phyloP scores from a whole-genome alignment of 768 basidiomycete genomes.

The Albatrellus ellisii region DNA sequence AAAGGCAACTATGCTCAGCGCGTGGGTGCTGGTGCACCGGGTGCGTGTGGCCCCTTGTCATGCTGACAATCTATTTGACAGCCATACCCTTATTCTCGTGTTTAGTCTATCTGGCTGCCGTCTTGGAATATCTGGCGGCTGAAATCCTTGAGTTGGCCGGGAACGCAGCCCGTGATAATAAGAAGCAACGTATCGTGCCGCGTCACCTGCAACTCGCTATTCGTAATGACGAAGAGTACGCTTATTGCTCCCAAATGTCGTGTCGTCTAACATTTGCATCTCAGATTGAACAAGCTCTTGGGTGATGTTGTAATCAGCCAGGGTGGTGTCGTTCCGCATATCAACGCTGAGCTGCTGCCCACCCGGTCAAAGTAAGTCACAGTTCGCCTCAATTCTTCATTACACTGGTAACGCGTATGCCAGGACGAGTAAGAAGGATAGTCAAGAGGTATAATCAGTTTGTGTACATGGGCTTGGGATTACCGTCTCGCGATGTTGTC shows the following conservation, averaged over 20 bases:
- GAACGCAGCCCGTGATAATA: conserved; percentile 71
- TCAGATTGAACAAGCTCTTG: conserved; percentile 53
- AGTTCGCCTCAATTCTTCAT: neutral
- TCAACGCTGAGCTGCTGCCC: conserved; percentile 45
- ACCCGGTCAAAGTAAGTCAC: conserved; percentile 27
- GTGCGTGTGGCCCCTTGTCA: conserved; percentile 23
- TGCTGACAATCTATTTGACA: neutral
- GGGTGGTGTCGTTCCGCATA: conserved; percentile 86
- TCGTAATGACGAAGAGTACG: conserved; percentile 82
- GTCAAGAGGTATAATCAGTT: conserved; percentile 26
- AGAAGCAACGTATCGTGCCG: conserved; percentile 91
- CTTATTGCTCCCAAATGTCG: conserved; percentile 7
- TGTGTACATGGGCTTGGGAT: neutral
- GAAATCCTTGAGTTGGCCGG: conserved; percentile 91
- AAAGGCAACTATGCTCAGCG: conserved; percentile 79
- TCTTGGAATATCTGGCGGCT: conserved; percentile 85
- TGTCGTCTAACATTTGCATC: neutral
- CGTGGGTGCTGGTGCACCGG: conserved; percentile 80
- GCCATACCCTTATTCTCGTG: conserved; percentile 1
- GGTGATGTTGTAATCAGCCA: conserved; percentile 87
- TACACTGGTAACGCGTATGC: neutral
- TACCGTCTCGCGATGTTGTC: too few relatives aligned
- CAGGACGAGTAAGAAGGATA: conserved; percentile 34
- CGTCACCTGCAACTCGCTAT: conserved; percentile 89
- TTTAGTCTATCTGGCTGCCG: conserved; percentile 78